Percentiles rank a stretch among this genome's conserved stretches.
These are phyloP conservation scores for Coprinopsis sp. DNA, from an alignment of 768 basidiomycete species.

Conservation along the genomic window DNA sequence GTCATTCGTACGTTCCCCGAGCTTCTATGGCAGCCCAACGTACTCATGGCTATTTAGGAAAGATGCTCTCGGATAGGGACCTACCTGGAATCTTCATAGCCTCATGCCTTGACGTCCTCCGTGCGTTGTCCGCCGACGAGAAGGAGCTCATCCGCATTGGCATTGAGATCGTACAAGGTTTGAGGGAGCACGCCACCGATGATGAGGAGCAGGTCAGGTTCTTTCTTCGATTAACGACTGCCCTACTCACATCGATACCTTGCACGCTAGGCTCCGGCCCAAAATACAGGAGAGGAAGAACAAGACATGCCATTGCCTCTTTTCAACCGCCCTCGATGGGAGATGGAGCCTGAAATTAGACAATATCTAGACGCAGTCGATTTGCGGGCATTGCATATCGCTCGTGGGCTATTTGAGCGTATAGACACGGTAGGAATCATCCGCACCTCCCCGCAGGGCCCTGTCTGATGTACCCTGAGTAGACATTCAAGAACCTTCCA, in stretches of 20 bases:
- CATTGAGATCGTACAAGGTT: constrained; percentile 81
- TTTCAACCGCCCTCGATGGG: constrained; percentile 26
- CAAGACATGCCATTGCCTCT: constrained; percentile 16
- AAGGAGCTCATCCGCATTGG: constrained; percentile 83
- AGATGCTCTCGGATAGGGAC: constrained; percentile 70
- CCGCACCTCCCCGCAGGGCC: neutral
- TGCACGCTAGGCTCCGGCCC: constrained; percentile 18
- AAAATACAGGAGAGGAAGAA: no score
- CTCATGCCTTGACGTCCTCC: constrained; percentile 78
- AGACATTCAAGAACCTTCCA: constrained; percentile 22
- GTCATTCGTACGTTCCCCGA: constrained; percentile 63
- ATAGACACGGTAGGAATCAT: constrained; percentile 66
- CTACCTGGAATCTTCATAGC: constrained; percentile 70
- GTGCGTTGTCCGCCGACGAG: constrained; percentile 67
- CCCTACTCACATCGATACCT: constrained; percentile 23
- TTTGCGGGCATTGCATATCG: constrained; percentile 68
- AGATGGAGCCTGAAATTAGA: constrained; percentile 58
- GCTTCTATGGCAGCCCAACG: neutral
- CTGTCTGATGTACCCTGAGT: neutral
- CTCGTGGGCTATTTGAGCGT: constrained; percentile 80
- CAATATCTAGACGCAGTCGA: constrained; percentile 59
- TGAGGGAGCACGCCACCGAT: constrained; percentile 54
- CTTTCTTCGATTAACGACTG: neutral
- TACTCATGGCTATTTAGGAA: constrained; percentile 39
- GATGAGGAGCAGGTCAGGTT: constrained; percentile 21